Evolutionary conservation across 805 yeast species (phyloP), one percentile per base, ranked within the genome.

Genomic region (Grigorovia jiainica): DNA sequence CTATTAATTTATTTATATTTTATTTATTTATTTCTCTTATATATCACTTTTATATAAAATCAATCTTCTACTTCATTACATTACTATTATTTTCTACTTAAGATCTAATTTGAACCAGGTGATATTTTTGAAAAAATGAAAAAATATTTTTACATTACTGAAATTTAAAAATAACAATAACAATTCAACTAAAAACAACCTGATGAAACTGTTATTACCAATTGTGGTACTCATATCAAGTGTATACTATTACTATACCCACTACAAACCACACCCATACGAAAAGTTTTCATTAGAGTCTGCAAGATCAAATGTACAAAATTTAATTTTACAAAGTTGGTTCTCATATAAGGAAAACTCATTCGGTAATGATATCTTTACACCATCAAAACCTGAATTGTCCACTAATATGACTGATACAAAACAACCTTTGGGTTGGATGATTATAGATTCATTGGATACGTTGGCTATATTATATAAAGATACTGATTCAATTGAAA

Each of bases 401-500:
- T 85, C 83, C 19, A 66, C 73, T 43, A 82, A 86, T 56, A 82
- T 86, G 87, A 87, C 90, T 4, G 76, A 79, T 4, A 46, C 56
- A n/a, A 50, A 45, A 5, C 51, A 51, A 39, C 96, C 96, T 1
- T 61, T 89, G 49, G 97, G 97, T 1, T 87, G 96, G 95, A 83
- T 87, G 57, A 79, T 87, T 53, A 92, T 89, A 5, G 96, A 87
- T 60, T 72, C 90, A 1, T 63, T 89, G 40, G 97, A 89, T 54
- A 83, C 96, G 0, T 62, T 89, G 68, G 71, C 78, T 66, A 46
- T 87, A 18, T 87, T 87, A 95, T 82, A 72, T 41, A 72, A 77
- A 36, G 41, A 47, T 19, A 8, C 31, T 7, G 5, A 25, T 10
- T 18, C 29, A 11, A 13, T 7, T 3, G 5, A 11, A 3, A 3